These are phyloP conservation scores for Sphagnurus paluster DNA, from an alignment of 1,284 basidiomycete species.

Conservation along the genomic window DNA sequence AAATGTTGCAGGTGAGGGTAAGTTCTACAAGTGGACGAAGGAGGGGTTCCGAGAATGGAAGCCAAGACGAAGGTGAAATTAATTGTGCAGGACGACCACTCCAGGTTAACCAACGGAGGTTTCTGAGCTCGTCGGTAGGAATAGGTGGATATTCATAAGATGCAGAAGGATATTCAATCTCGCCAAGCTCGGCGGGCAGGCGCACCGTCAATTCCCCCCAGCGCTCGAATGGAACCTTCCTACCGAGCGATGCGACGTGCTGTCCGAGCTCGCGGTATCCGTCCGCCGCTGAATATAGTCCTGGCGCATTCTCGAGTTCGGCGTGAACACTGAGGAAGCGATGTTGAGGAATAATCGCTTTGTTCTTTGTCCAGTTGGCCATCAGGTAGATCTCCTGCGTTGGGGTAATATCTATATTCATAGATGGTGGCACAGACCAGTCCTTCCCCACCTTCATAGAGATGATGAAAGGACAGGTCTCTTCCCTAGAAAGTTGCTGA, in stretches of 20 bases:
- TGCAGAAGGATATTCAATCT: neutral
- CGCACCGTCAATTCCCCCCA: neutral
- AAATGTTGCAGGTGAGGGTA: neutral
- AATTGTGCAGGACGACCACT: neutral
- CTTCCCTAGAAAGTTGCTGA: too few relatives aligned
- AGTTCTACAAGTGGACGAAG: neutral
- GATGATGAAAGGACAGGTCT: too few relatives aligned
- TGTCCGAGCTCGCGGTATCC: neutral
- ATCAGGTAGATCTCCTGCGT: too few relatives aligned
- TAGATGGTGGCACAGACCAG: too few relatives aligned
- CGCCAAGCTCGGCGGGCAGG: neutral
- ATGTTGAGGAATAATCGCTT: too few relatives aligned
- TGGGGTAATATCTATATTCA: too few relatives aligned
- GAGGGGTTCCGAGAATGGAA: constrained; percentile 2
- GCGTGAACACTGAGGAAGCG: too few relatives aligned
- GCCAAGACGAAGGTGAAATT: neutral
- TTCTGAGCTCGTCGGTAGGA: neutral
- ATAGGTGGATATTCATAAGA: neutral
- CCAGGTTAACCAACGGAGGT: constrained; percentile 1
- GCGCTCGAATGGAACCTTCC: neutral
- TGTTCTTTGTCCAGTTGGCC: too few relatives aligned
- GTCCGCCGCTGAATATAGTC: neutral
- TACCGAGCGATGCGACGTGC: neutral
- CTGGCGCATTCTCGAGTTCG: neutral
- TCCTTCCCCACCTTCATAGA: too few relatives aligned